Conservation (phyloP, 768 basidiomycete genomes). For the Lenzites betulinus region DNA sequence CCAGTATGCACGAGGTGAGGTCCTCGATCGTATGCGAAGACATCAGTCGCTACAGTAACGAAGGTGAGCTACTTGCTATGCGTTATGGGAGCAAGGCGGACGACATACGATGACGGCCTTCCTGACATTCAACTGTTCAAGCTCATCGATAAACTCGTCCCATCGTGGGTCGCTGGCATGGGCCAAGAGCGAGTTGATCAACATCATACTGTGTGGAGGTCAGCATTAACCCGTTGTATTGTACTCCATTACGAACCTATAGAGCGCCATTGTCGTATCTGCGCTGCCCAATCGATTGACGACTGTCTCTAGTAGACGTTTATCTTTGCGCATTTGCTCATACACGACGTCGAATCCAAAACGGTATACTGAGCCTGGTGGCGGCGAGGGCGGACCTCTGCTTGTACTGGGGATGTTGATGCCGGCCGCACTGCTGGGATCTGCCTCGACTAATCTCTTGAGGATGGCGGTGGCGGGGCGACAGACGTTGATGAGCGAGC, state of each 20-base stretch:
- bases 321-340: conserved; percentile 76
- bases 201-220: conserved; percentile 66
- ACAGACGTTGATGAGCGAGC: conserved; percentile 86
- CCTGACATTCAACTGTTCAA: conserved; percentile 76
- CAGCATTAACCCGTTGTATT: conserved; percentile 6
- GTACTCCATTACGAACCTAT: conserved; percentile 54
- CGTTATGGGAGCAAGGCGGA: background rate
- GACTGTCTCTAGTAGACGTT: conserved; percentile 76
- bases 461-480: conserved; percentile 90
- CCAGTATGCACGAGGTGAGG: conserved; percentile 78
- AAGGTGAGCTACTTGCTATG: conserved; percentile 9
- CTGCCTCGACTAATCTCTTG: conserved; percentile 87
- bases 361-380: conserved; percentile 73
- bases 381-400: conserved; percentile 48
- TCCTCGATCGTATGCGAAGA: conserved; percentile 80
- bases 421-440: conserved; percentile 67
- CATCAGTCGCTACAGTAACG: conserved; percentile 67
- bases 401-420: conserved; percentile 62
- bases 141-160: conserved; percentile 74
- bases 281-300: conserved; percentile 76
- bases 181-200: conserved; percentile 83
- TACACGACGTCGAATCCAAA: conserved; percentile 87
- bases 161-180: conserved; percentile 78
- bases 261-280: conserved; percentile 82
- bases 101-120: conserved; percentile 77